Base-by-base conservation (phyloP, 2,329 filamentous ascomycete species). In the Nemania sp. region DNA sequence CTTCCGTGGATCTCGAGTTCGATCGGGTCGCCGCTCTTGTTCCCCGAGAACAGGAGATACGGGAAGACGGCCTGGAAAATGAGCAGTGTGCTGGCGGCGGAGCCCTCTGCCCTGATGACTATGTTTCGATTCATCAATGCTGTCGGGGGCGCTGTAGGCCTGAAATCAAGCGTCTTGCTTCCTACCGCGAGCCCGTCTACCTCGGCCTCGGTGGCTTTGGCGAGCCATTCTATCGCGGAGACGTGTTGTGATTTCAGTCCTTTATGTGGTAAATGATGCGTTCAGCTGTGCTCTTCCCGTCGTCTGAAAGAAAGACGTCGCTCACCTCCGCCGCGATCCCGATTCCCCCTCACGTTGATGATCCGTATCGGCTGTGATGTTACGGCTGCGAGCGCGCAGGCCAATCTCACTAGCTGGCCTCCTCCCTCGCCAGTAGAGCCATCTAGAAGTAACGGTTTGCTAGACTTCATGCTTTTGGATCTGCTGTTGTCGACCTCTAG, bases 201-300 rank as follows among this genome's bases (percentile, higher is more conserved):
- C 7, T 81, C 72, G 4, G 84, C 85, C 1, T 74, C 72, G 1
- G 83, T 86, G 2, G 77, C 80, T 5, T 78, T 72, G 4, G 82
- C 82, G 0, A 88, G 79, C 73, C 78, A 86, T 60, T 78, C 71
- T 9, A 88, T 80, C 1, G 83, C 78, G 0, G 85, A 76, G 29
- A 86, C 80, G 65, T 88, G 86, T 66, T 89, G 86, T 1, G 79
- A 79, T 68, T 86, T 87, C 34, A 88, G 77, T 25, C 86, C 85
- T 85, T n/a, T 34, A 11, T 4, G 13, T 6, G 48, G 15, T 5
- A 45, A n/a, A 17, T n/a, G 21, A 48, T 39, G 2, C 12, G 35
- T 51, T 49, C 7, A 54, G 59, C 43, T 29, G 32, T 7, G 12
- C 51, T 17, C 25, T 50, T 11, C 11, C 50, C 48, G 37, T 51